These are phyloP conservation scores for Potentilla sterilis DNA, from an alignment of 306 rosid species.

Conservation along the genomic window DNA sequence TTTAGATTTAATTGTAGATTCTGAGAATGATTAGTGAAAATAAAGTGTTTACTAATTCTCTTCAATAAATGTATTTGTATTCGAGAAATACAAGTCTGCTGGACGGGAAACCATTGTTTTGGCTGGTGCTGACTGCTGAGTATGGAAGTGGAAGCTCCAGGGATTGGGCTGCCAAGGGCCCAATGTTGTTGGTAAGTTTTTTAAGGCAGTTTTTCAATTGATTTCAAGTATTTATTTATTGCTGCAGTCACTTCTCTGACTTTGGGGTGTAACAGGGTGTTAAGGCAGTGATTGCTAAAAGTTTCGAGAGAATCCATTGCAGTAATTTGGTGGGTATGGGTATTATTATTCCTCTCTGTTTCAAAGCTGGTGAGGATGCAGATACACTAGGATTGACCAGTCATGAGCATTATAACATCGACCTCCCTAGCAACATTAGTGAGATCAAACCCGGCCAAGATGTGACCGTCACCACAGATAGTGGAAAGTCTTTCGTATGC, in stretches of 20 bases:
- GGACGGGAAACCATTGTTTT: conserved; percentile 75
- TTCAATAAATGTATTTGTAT: conserved; percentile 24
- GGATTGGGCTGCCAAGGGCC: conserved; percentile 99
- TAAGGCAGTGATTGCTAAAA: conserved; percentile 87
- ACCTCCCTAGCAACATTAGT: conserved; percentile 63
- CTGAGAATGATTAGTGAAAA: not conserved
- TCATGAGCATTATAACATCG: conserved; percentile 82
- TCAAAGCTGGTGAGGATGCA: conserved; percentile 84
- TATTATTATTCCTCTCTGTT: conserved; percentile 82
- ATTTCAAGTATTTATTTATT: conserved; percentile 7
- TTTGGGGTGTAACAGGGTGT: conserved; percentile 58
- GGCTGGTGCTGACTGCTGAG: conserved; percentile 95
- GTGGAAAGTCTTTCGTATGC: conserved; percentile 83
- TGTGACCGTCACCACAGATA: conserved; percentile 71
- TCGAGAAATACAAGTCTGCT: conserved; percentile 67
- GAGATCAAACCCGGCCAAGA: conserved; percentile 92
- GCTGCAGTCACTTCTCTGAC: not conserved
- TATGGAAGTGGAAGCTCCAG: conserved; percentile 94
- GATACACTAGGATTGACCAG: conserved; percentile 85
- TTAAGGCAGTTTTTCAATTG: not conserved
- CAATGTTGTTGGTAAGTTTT: conserved; percentile 79
- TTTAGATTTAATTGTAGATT: not conserved
- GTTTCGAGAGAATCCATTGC: conserved; percentile 92
- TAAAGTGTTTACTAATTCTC: conserved; percentile 2
- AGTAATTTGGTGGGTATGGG: conserved; percentile 98